Evolutionary conservation across 2,329 filamentous ascomycete genomes (phyloP).

Genomic region (Didymella sp.): DNA sequence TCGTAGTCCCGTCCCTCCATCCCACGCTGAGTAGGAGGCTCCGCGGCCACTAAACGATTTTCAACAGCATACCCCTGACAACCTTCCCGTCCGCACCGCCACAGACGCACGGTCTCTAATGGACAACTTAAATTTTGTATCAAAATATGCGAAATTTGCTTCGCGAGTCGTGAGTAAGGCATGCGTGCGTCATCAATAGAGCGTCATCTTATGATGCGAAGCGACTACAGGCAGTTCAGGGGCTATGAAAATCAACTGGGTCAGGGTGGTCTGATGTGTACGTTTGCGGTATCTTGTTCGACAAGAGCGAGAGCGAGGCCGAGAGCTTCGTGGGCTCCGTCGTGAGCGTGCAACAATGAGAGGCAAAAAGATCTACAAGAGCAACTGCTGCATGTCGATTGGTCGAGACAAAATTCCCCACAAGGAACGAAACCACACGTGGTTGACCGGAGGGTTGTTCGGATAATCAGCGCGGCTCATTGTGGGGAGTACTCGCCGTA

Average conservation of each 20-base stretch:
- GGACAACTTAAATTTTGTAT: conserved; percentile 15
- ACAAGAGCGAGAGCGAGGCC: background rate
- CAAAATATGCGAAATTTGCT: conserved; percentile 1
- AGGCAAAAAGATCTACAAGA: background rate
- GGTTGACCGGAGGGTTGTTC: background rate
- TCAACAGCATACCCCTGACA: conserved; percentile 1
- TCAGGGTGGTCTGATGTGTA: background rate
- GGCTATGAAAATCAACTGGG: background rate
- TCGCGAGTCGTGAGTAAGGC: background rate
- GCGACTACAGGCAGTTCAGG: background rate
- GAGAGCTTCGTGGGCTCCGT: background rate
- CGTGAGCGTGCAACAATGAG: background rate
- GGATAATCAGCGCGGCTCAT: background rate
- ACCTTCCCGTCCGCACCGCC: conserved; percentile 5
- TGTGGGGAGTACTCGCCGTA: background rate
- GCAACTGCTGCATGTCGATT: background rate
- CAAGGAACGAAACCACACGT: background rate
- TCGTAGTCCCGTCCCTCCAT: background rate
- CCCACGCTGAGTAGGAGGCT: conserved; percentile 4
- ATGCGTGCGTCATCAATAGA: conserved; percentile 1
- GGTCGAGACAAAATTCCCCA: background rate
- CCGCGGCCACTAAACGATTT: conserved; percentile 1
- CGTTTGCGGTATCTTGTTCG: background rate
- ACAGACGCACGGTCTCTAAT: conserved; percentile 20
- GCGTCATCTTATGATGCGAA: background rate